phyloP scores from a whole-genome alignment of 306 rosid species.

The Trifolium subterraneum region DNA sequence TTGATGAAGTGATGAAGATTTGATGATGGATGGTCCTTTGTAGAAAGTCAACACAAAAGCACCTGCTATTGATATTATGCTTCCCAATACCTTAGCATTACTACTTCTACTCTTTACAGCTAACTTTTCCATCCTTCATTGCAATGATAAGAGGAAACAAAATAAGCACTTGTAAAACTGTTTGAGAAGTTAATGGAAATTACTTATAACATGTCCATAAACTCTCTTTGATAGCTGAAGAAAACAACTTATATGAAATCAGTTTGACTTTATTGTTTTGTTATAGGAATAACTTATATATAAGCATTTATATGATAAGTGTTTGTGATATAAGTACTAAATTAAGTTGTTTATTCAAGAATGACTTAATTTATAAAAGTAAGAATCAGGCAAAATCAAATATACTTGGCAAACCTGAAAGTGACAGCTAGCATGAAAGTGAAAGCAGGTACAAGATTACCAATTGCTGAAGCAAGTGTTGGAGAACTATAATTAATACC shows the following conservation, averaged over 20 bases:
- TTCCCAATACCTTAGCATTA: slow-evolving; percentile 80
- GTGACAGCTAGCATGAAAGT: neutral
- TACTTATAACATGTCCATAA: no score
- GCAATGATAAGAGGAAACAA: neutral
- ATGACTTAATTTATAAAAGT: neutral
- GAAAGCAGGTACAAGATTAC: neutral
- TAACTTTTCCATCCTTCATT: slow-evolving; percentile 79
- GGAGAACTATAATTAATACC: neutral
- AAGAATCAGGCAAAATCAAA: neutral
- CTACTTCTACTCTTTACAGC: slow-evolving; percentile 64
- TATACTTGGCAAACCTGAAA: neutral
- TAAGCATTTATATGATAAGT: no score
- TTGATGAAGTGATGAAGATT: slow-evolving; percentile 40
- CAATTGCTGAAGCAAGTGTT: slow-evolving; percentile 4
- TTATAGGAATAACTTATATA: no score
- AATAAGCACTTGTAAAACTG: neutral
- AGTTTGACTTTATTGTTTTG: no score
- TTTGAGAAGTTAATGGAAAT: neutral
- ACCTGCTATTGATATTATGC: slow-evolving; percentile 78
- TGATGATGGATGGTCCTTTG: slow-evolving; percentile 66
- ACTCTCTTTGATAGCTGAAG: no score
- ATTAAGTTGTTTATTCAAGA: neutral
- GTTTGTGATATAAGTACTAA: no score
- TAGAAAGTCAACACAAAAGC: slow-evolving; percentile 84
- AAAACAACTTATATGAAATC: no score